Conservation (phyloP, 768 basidiomycete genomes). For the Pisolithus microcarpus region DNA sequence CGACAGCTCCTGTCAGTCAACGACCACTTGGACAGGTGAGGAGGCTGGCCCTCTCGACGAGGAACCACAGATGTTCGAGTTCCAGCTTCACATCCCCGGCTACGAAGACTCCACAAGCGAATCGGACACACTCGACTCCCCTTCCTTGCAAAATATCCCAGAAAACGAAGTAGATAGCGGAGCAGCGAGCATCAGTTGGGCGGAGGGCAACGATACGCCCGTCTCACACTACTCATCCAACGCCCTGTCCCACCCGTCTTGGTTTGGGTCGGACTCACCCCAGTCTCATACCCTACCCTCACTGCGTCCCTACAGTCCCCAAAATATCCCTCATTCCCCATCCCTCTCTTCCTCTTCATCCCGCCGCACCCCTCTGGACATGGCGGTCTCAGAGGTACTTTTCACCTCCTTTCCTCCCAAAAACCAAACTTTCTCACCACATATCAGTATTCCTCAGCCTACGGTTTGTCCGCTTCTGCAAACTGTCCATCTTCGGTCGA, state of each 20-base stretch:
- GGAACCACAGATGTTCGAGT: conserved; percentile 58
- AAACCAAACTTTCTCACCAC: neutral
- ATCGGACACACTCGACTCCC: conserved; percentile 11
- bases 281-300: conserved; percentile 24
- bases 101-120: conserved; percentile 17
- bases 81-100: conserved; percentile 43
- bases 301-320: conserved; percentile 23
- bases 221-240: conserved; percentile 13
- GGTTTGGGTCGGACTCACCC: conserved; percentile 24
- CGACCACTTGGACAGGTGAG: conserved; percentile 39
- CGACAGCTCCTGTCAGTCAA: conserved; percentile 36
- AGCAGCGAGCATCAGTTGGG: conserved; percentile 11
- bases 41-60: conserved; percentile 55
- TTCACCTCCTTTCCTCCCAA: neutral
- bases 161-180: conserved; percentile 15
- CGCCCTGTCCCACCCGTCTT: conserved; percentile 16
- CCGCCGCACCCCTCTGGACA: conserved; percentile 20
- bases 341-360: conserved; percentile 20
- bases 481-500: conserved; percentile 26
- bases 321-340: conserved; percentile 19
- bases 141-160: neutral
- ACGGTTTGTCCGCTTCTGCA: conserved; percentile 19
- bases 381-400: conserved; percentile 21
- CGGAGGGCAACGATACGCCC: conserved; percentile 14
- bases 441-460: conserved; percentile 17